These are phyloP conservation scores for Rosa multiflora DNA, from an alignment of 306 rosid species.

Conservation along the genomic window DNA sequence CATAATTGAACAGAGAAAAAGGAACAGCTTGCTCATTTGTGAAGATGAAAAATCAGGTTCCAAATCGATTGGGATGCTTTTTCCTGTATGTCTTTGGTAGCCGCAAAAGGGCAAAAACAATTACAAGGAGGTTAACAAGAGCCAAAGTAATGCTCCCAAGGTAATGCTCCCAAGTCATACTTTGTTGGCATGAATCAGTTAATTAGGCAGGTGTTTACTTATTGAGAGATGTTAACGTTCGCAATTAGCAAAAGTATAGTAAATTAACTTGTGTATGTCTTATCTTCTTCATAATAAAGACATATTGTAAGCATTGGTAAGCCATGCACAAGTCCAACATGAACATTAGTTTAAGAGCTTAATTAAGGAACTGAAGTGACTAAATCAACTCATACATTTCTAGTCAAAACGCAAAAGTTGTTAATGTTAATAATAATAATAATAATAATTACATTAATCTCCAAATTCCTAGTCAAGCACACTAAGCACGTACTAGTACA, in stretches of 20 bases:
- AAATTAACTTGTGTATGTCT: not conserved
- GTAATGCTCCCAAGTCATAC: not conserved
- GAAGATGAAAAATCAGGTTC: not conserved
- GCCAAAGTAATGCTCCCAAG: not conserved
- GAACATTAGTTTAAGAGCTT: not conserved
- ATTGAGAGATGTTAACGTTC: not conserved
- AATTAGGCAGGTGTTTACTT: slow-evolving; percentile 6
- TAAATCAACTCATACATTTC: not conserved
- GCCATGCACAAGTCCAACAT: not conserved
- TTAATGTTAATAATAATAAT: slow-evolving; percentile 15
- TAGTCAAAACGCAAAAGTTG: slow-evolving; percentile 13
- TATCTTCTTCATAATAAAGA: slow-evolving; percentile 3
- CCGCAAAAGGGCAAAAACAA: not conserved
- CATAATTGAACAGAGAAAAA: not conserved
- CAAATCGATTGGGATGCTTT: not conserved
- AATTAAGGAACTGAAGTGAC: not conserved
- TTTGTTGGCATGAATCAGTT: not conserved
- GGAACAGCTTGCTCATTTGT: not conserved
- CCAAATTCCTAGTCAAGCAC: slow-evolving; percentile 40
- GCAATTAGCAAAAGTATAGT: not conserved
- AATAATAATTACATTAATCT: slow-evolving; percentile 29
- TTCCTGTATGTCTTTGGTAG: not conserved
- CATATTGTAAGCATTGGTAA: not conserved
- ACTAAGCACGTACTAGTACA: slow-evolving; percentile 25
- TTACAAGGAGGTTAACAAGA: not conserved